Evolutionary conservation across 106 monocot species (phyloP), one percentile per base, ranked within the genome.

Genomic region (Triglochin maritima): DNA sequence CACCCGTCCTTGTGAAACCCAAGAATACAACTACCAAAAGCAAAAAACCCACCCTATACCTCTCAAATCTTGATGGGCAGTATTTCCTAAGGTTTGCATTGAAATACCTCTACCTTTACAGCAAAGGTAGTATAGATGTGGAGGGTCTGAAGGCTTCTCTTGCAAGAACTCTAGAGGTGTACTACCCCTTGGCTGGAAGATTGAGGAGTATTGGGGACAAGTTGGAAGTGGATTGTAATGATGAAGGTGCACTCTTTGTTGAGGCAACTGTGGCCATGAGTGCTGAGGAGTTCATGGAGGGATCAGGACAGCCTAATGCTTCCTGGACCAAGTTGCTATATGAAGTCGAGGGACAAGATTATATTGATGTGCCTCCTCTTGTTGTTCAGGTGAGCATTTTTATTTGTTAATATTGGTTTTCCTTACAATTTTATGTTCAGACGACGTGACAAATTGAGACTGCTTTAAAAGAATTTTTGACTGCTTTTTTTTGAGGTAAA

Each of bases 281-380:
- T 11, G 88, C 65, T 1, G 88, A 72, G 6, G 72, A 88, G 59
- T 86, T 98, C 68, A 66, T 86, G 10, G 76, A 72, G 50, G 79
- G 67, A 7, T 72, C 72, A 11, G 47, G 12, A 17, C 72, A 56
- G 59, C 96, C 96, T 15, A 86, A 88, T 62, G 67, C 63, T 57
- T 84, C 91, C 7, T 98, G 96, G 96, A 79, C 78, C 72, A 98
- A 98, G 78, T 82, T 98, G n/a, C 14, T 88, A 9, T 92, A 73
- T 43, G 79, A 73, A 49, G 70, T 88, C 7, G 90, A 87, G 1
- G 61, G 69, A 4, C 66, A 74, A 52, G 79, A 58, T 74, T 79
- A 91, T 56, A 45, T 90, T 41, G 81, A 46, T 10, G 73, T 86
- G 44, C 90, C 87, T 65, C 90, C 88, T 29, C 88, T 98, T 56